These are phyloP conservation scores for Saccharomycopsis fibuligera DNA, from an alignment of 805 yeast genomes.

Conservation along the genomic window DNA sequence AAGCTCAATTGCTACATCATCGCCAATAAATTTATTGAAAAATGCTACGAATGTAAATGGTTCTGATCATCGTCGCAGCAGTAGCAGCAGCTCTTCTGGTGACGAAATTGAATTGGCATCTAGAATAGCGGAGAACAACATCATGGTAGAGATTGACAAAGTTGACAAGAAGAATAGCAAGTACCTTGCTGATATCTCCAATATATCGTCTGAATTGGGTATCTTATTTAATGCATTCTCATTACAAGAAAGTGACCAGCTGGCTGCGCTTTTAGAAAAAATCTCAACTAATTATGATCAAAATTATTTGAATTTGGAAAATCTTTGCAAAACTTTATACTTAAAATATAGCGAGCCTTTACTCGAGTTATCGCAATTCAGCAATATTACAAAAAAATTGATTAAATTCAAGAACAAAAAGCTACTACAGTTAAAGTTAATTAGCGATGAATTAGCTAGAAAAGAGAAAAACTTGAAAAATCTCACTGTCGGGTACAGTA, in stretches of 20 bases:
- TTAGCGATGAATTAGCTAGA: constrained; percentile 11
- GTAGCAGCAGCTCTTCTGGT: not conserved
- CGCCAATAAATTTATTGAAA: not conserved
- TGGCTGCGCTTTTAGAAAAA: constrained; percentile 14
- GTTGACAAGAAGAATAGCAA: constrained; percentile 14
- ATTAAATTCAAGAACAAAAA: constrained; percentile 20
- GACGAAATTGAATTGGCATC: constrained; percentile 13
- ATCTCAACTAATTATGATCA: constrained; percentile 20
- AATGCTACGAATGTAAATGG: not conserved
- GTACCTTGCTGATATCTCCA: constrained; percentile 15
- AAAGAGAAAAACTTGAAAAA: constrained; percentile 16
- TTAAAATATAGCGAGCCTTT: constrained; percentile 19
- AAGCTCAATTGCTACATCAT: not conserved
- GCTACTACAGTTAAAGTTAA: constrained; percentile 11
- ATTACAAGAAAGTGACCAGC: constrained; percentile 13
- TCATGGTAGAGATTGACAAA: constrained; percentile 16
- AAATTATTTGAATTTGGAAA: constrained; percentile 18
- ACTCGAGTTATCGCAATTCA: constrained; percentile 19
- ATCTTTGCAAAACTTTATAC: constrained; percentile 13
- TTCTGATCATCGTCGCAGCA: not conserved
- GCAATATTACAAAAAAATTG: constrained; percentile 18
- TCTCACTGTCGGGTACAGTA: constrained; percentile 14
- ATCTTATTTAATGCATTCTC: constrained; percentile 18
- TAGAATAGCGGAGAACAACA: constrained; percentile 8
- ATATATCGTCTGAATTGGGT: constrained; percentile 15